Percentiles rank a stretch among this genome's conserved stretches.
Conservation (phyloP, 192 early-diverging fungal genomes). For the Mortierella hygrophila region DNA sequence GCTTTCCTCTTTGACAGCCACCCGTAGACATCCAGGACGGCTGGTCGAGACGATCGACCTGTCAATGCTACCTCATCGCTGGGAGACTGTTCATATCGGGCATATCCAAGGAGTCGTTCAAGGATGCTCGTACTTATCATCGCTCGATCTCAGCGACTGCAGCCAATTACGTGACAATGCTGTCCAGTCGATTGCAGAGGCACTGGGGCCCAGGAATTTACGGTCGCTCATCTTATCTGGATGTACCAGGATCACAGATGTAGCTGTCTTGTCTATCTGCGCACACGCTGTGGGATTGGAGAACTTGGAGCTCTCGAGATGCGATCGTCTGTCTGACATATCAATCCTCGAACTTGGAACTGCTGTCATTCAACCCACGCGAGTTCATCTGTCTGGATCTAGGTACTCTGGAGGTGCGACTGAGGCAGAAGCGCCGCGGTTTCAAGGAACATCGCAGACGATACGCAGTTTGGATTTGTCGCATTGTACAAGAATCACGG, state of each 20-base stretch:
- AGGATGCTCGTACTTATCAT: slow-evolving; percentile 25
- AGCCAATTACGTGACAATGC: slow-evolving; percentile 35
- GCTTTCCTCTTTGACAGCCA: not conserved
- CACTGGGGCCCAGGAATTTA: slow-evolving; percentile 26
- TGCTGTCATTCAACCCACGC: not conserved
- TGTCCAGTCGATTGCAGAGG: slow-evolving; percentile 26
- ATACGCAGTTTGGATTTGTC: slow-evolving; percentile 45
- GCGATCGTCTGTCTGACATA: slow-evolving; percentile 32
- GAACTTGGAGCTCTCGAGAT: slow-evolving; percentile 43
- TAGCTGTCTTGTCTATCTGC: slow-evolving; percentile 25
- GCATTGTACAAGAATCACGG: slow-evolving; percentile 41
- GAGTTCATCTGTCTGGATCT: not conserved
- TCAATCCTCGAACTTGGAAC: slow-evolving; percentile 37
- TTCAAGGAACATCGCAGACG: slow-evolving; percentile 18
- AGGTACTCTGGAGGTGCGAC: not conserved
- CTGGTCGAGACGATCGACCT: slow-evolving; percentile 33
- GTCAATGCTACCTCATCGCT: slow-evolving; percentile 51
- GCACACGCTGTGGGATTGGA: slow-evolving; percentile 20
- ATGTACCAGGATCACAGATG: slow-evolving; percentile 31
- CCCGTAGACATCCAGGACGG: slow-evolving; percentile 9
- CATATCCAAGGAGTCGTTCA: slow-evolving; percentile 15
- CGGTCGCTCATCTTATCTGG: slow-evolving; percentile 43
- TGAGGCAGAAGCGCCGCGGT: not conserved
- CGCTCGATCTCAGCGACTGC: slow-evolving; percentile 32
- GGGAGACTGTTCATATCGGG: slow-evolving; percentile 25